Percentiles rank a stretch among this genome's conserved stretches.
Evolutionary conservation across 257 asterid genomes (phyloP).

Genomic region (Agastache rugosa): DNA sequence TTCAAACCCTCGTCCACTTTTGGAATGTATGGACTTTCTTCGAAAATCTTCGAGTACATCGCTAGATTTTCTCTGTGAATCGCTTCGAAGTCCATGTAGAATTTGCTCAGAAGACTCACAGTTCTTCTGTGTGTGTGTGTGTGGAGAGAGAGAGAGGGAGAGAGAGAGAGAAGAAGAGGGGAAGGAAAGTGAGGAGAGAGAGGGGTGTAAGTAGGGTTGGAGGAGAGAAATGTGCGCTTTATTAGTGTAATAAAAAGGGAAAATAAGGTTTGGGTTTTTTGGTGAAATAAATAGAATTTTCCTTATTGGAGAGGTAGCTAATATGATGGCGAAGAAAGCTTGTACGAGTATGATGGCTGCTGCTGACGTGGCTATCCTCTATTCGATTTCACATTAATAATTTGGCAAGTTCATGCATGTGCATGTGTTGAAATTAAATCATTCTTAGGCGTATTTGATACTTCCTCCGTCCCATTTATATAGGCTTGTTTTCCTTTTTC

Average conservation of each 20-base stretch:
- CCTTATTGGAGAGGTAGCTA: slow-evolving; percentile 34
- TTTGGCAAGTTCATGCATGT: too few species aligned
- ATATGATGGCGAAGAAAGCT: slow-evolving; percentile 37
- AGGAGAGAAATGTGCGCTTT: slow-evolving; percentile 41
- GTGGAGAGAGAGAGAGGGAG: slow-evolving; percentile 25
- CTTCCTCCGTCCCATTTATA: too few species aligned
- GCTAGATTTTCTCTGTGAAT: slow-evolving; percentile 37
- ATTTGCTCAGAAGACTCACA: not conserved
- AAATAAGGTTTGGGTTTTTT: slow-evolving; percentile 19
- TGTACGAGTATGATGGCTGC: not conserved
- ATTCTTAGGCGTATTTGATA: too few species aligned
- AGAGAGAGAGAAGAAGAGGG: not conserved
- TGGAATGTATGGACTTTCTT: slow-evolving; percentile 30
- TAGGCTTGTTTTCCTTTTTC: too few species aligned
- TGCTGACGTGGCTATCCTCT: not conserved
- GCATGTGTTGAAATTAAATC: too few species aligned
- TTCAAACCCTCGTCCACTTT: slow-evolving; percentile 35
- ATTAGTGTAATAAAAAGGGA: slow-evolving; percentile 26
- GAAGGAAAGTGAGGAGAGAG: slow-evolving; percentile 9
- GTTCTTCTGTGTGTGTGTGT: too few species aligned
- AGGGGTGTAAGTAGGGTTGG: slow-evolving; percentile 22
- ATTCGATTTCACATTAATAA: not conserved
- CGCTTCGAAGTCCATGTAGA: slow-evolving; percentile 47
- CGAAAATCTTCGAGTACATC: slow-evolving; percentile 29
- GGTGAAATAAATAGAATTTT: slow-evolving; percentile 7